Conservation (phyloP, 345 rosid species). For the Euphorbia peplus region DNA sequence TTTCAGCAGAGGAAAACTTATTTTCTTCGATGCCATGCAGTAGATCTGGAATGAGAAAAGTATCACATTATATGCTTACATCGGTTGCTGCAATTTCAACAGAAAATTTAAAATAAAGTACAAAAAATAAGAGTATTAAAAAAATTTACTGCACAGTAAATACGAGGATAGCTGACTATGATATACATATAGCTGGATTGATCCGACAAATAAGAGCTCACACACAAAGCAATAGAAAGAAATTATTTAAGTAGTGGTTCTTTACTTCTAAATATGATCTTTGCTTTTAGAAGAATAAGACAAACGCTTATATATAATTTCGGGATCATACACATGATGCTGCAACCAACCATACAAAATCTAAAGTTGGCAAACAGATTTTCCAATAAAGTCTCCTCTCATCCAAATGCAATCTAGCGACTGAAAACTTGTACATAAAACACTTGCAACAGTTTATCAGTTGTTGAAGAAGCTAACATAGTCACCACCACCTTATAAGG, state of each 20-base stretch:
- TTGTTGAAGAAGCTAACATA: no score
- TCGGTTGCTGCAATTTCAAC: neutral
- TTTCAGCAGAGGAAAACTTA: conserved; percentile 54
- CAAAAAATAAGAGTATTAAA: conserved; percentile 2
- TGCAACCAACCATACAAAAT: conserved; percentile 1
- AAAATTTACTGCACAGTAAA: conserved; percentile 5
- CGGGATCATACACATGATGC: neutral
- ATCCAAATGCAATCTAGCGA: neutral
- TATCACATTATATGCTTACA: conserved; percentile 9
- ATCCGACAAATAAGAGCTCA: neutral
- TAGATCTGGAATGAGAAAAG: conserved; percentile 43
- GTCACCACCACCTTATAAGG: neutral
- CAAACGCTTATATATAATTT: neutral
- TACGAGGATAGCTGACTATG: neutral
- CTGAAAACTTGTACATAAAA: neutral
- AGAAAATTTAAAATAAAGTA: neutral
- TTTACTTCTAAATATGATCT: neutral
- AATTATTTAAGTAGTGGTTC: neutral
- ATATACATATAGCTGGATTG: neutral
- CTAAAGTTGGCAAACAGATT: neutral
- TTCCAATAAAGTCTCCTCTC: neutral
- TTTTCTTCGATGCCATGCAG: conserved; percentile 51
- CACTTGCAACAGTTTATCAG: no score
- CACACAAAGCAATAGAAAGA: neutral
- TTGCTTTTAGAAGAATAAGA: neutral